Evolutionary conservation across 345 rosid species (phyloP).

Genomic region (Acer saccharum): DNA sequence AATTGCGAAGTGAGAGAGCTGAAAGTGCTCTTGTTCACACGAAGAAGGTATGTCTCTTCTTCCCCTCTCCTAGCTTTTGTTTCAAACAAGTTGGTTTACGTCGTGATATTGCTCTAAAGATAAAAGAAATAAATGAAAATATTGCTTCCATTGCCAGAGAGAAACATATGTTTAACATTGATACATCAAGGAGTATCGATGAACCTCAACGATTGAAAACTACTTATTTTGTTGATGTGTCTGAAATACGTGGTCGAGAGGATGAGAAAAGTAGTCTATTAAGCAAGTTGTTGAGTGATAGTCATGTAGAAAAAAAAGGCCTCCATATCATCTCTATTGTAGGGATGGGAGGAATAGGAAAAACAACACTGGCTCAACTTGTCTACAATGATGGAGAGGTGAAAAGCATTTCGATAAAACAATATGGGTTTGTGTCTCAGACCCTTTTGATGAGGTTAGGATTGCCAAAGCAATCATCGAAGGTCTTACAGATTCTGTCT

Average conservation of each 20-base stretch:
- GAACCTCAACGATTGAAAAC: not conserved
- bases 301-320: not conserved
- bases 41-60: not conserved
- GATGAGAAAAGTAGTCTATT: not conserved
- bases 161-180: not conserved
- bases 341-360: slow-evolving; percentile 10
- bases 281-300: not conserved
- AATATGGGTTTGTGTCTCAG: slow-evolving; percentile 8
- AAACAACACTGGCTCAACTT: slow-evolving; percentile 10
- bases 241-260: not conserved
- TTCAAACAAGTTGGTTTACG: not conserved
- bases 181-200: not conserved
- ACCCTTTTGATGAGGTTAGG: slow-evolving; percentile 10
- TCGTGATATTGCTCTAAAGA: slow-evolving; percentile 5
- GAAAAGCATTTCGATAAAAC: not conserved
- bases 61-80: not conserved
- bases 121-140: slow-evolving; percentile 1
- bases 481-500: not conserved
- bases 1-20: too few species aligned
- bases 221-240: not conserved
- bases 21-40: too few species aligned
- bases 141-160: not conserved
- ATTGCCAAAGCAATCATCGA: not conserved
- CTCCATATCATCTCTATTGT: slow-evolving; percentile 3
- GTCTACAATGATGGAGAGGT: not conserved